These are phyloP conservation scores for Zasmidium angulare DNA, from an alignment of 2,329 filamentous ascomycete genomes.

Conservation along the genomic window DNA sequence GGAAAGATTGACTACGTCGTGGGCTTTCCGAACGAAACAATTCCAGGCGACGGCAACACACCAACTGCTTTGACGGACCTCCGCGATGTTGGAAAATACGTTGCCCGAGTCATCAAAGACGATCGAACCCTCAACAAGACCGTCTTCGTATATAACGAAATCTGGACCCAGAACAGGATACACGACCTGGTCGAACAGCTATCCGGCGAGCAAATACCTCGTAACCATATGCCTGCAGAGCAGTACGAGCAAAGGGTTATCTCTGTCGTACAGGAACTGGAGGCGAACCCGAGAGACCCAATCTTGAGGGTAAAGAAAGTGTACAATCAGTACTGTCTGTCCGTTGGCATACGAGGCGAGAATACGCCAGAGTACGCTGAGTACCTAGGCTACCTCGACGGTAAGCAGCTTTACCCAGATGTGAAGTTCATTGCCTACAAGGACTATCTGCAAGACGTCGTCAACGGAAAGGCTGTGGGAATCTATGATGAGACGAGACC, in stretches of 20 bases:
- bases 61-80: slow-evolving; percentile 49
- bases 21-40: slow-evolving; percentile 36
- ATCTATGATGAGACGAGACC: slow-evolving; percentile 33
- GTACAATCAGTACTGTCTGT: slow-evolving; percentile 47
- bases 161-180: slow-evolving; percentile 49
- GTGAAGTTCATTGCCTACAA: slow-evolving; percentile 43
- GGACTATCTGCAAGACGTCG: slow-evolving; percentile 42
- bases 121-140: slow-evolving; percentile 54
- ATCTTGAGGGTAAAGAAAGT: slow-evolving; percentile 18
- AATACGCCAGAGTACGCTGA: slow-evolving; percentile 54
- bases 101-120: slow-evolving; percentile 55
- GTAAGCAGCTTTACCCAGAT: slow-evolving; percentile 56
- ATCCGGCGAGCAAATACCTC: slow-evolving; percentile 48
- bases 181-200: slow-evolving; percentile 48
- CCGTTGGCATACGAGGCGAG: slow-evolving; percentile 52
- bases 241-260: slow-evolving; percentile 36
- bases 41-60: slow-evolving; percentile 50
- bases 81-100: slow-evolving; percentile 55
- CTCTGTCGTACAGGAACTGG: slow-evolving; percentile 25
- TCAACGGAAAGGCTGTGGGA: slow-evolving; percentile 39
- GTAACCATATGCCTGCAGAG: slow-evolving; percentile 36
- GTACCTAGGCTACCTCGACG: slow-evolving; percentile 52
- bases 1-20: slow-evolving; percentile 49
- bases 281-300: background rate
- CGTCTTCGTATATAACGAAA: slow-evolving; percentile 52